Percentiles rank a stretch among this genome's conserved stretches.
Evolutionary conservation across 495 filamentous ascomycete genomes (phyloP).

Genomic region (Penicillium riverlandense): DNA sequence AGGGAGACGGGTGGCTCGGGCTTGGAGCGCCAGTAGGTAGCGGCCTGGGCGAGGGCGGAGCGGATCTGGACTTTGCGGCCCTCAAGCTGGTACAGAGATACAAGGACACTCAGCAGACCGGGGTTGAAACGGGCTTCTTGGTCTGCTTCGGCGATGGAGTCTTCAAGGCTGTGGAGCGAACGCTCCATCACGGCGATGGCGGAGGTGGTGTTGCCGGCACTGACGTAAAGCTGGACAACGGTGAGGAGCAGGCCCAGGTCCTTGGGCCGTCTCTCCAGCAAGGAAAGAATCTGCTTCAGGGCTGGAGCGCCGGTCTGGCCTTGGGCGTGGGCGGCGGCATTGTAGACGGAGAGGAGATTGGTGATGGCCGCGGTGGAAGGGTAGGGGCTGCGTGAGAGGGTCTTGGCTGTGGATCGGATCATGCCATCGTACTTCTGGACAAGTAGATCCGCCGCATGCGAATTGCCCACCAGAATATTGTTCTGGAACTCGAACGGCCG

Average conservation of each 20-base stretch:
- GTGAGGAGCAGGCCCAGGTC: conserved; percentile 83
- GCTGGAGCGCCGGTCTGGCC: conserved; percentile 58
- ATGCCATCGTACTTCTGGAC: conserved; percentile 72
- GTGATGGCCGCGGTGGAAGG: conserved; percentile 49
- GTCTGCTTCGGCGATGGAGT: conserved; percentile 52
- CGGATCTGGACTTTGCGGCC: conserved; percentile 69
- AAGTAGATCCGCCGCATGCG: conserved; percentile 65
- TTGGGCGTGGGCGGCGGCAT: conserved; percentile 68
- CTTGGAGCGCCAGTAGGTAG: conserved; percentile 66
- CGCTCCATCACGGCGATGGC: conserved; percentile 70
- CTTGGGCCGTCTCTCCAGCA: conserved; percentile 69
- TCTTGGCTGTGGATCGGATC: conserved; percentile 53
- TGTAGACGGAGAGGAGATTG: conserved; percentile 65
- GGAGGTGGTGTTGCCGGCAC: conserved; percentile 63
- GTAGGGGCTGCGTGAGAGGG: conserved; percentile 44
- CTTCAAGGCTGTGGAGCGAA: conserved; percentile 66
- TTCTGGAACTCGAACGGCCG: conserved; percentile 73
- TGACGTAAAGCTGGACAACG: conserved; percentile 76
- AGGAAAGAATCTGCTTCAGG: conserved; percentile 62
- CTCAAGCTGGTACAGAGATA: conserved; percentile 73
- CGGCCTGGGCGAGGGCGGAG: conserved; percentile 69
- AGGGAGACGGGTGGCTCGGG: conserved; percentile 49
- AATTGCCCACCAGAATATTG: conserved; percentile 59
- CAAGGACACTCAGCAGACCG: conserved; percentile 74
- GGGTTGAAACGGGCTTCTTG: conserved; percentile 72